These are phyloP conservation scores for Phenoliferia sp. DNA, from an alignment of 1,284 basidiomycete genomes.

Conservation along the genomic window DNA sequence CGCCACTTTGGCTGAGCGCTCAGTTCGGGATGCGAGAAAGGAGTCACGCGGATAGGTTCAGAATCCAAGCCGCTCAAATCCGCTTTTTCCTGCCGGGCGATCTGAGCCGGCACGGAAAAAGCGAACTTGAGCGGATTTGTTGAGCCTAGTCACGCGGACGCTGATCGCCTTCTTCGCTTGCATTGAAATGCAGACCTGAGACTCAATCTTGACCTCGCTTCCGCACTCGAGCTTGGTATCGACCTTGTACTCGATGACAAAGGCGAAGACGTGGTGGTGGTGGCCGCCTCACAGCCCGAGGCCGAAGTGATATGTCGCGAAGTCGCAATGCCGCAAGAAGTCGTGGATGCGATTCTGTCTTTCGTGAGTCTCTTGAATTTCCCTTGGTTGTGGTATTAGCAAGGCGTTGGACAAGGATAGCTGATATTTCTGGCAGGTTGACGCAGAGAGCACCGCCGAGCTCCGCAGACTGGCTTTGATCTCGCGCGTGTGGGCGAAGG, in stretches of 20 bases:
- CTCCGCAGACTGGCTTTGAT: slow-evolving; percentile 1
- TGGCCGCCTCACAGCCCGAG: neutral
- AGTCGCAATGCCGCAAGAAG: neutral
- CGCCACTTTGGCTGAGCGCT: too few species aligned
- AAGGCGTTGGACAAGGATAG: too few species aligned
- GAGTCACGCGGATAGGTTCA: too few species aligned
- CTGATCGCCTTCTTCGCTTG: neutral
- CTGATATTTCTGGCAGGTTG: neutral
- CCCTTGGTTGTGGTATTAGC: too few species aligned
- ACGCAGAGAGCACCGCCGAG: neutral
- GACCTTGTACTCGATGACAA: neutral
- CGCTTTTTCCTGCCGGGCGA: too few species aligned
- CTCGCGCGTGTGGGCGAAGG: neutral
- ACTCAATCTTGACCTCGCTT: neutral
- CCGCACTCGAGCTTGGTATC: neutral
- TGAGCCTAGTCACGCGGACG: too few species aligned
- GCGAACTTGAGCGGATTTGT: too few species aligned
- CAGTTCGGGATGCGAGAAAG: too few species aligned
- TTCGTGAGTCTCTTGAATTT: neutral
- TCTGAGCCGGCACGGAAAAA: too few species aligned
- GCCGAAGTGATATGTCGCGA: too few species aligned
- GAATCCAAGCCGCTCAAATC: too few species aligned
- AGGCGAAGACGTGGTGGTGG: neutral
- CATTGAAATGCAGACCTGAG: neutral
- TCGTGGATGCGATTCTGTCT: neutral